Evolutionary conservation across 164 flowering plant genomes (phyloP), one percentile per base, ranked within the genome.

Genomic region (Houttuynia cordata): DNA sequence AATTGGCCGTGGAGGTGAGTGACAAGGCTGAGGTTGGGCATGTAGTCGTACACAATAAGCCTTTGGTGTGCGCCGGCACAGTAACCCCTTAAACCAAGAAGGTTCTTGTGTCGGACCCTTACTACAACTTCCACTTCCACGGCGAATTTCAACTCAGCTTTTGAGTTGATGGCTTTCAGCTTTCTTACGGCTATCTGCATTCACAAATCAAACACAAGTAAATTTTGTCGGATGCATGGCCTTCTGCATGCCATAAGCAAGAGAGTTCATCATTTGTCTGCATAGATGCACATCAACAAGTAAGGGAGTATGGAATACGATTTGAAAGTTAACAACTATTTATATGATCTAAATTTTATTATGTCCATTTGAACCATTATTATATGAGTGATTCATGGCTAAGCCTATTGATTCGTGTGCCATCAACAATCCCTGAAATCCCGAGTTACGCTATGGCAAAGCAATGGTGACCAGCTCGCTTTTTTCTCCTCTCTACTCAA

Each of bases 91-190:
- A 88, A 75, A 0, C 89, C 85, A 37, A 88, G 72, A 21, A 88
- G 59, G 65, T 88, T 88, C 72, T 81, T 82, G 79, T 86, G 90
- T 65, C 80, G 53, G 17, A 86, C 88, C 68, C 90, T 76, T 14
- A 84, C 89, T 8, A 88, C 79, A 53, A 84, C 85, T 65, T 85
- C 91, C 0, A 88, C 86, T 68, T 88, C 96, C 50, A 82, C 89
- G 0, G 88, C 89, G 55, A 88, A 86, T 64, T 85, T 90, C 96
- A 85, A 81, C 66, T 87, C 96, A 0, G 89, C 96, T 67, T 83
- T 87, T 3, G 76, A 74, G 51, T 73, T 85, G 88, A 80, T 77
- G 1, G 85, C 82, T 61, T 87, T 87, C 78, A 87, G 62, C 70
- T 77, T 87, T 78, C 85, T 87, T 62, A 87, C 91, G 0, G 91